Percentiles rank a stretch among this genome's conserved stretches.
Conservation (phyloP, 805 yeast species). For the Starmerella apis region DNA sequence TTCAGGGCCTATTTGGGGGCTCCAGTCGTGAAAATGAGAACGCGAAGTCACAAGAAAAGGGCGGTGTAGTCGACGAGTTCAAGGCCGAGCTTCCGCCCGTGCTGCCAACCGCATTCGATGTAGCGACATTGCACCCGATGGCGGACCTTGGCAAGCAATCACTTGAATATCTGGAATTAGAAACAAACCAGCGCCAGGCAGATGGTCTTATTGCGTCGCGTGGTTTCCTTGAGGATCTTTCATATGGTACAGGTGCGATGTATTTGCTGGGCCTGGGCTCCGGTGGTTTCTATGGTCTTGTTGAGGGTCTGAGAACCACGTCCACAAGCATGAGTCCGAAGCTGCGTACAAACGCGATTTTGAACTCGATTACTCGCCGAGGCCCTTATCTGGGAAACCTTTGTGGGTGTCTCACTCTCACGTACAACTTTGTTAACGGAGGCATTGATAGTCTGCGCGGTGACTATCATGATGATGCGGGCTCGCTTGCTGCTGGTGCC, state of each 20-base stretch:
- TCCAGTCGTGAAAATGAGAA: background rate
- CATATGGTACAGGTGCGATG: conserved; percentile 95
- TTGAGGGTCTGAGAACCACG: conserved; percentile 71
- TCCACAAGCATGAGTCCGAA: conserved; percentile 69
- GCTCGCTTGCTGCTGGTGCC: conserved; percentile 83
- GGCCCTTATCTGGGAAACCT: conserved; percentile 94
- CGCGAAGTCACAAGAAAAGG: background rate
- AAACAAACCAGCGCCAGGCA: conserved; percentile 37
- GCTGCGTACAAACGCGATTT: conserved; percentile 75
- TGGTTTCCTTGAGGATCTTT: conserved; percentile 93
- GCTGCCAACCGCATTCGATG: conserved; percentile 40
- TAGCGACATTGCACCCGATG: conserved; percentile 72
- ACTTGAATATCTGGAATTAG: conserved; percentile 80
- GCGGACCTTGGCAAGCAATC: conserved; percentile 78
- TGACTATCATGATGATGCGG: conserved; percentile 78
- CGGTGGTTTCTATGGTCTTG: conserved; percentile 83
- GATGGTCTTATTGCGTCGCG: conserved; percentile 90
- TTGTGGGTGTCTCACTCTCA: conserved; percentile 85
- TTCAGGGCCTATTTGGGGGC: conserved; percentile 7
- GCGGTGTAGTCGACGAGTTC: conserved; percentile 2
- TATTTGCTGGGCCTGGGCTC: conserved; percentile 70
- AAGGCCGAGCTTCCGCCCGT: conserved; percentile 14
- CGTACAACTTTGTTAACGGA: conserved; percentile 77
- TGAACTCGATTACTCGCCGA: conserved; percentile 85
- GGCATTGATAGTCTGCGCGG: conserved; percentile 59